phyloP scores from a whole-genome alignment of 108 stramenopile species.

The Thalassiosira profunda region DNA sequence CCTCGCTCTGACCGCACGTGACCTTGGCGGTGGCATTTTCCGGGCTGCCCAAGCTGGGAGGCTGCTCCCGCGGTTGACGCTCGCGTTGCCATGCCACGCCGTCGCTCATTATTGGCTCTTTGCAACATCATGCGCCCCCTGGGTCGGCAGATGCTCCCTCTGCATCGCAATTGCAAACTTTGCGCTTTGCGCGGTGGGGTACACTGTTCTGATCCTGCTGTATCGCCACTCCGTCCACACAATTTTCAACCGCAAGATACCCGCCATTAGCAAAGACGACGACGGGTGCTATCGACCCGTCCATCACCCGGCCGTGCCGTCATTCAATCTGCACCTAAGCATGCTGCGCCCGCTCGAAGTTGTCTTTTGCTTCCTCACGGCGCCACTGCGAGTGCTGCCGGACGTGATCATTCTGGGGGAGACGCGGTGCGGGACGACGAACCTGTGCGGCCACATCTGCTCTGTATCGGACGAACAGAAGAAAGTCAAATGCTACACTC shows the following conservation, averaged over 20 bases:
- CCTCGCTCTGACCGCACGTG: constrained; percentile 7
- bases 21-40: constrained; percentile 11
- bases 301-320: constrained; percentile 36
- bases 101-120: constrained; percentile 14
- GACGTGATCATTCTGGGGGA: constrained; percentile 72
- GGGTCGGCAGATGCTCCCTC: background rate
- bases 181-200: constrained; percentile 55
- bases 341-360: constrained; percentile 63
- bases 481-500: constrained; percentile 54
- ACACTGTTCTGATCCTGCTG: constrained; percentile 42
- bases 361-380: constrained; percentile 54
- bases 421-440: constrained; percentile 72
- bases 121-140: background rate
- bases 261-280: constrained; percentile 15
- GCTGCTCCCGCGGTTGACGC: constrained; percentile 28
- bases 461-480: constrained; percentile 47
- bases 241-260: constrained; percentile 64
- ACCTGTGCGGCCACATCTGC: constrained; percentile 54
- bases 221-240: constrained; percentile 59
- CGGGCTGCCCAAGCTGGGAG: constrained; percentile 33
- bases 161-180: constrained; percentile 17
- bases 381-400: constrained; percentile 55
- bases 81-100: constrained; percentile 20
- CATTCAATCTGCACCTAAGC: constrained; percentile 54
- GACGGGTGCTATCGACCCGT: background rate